phyloP scores from a whole-genome alignment of 2,329 filamentous ascomycete genomes.

The Ceratocystis diversiconidia region DNA sequence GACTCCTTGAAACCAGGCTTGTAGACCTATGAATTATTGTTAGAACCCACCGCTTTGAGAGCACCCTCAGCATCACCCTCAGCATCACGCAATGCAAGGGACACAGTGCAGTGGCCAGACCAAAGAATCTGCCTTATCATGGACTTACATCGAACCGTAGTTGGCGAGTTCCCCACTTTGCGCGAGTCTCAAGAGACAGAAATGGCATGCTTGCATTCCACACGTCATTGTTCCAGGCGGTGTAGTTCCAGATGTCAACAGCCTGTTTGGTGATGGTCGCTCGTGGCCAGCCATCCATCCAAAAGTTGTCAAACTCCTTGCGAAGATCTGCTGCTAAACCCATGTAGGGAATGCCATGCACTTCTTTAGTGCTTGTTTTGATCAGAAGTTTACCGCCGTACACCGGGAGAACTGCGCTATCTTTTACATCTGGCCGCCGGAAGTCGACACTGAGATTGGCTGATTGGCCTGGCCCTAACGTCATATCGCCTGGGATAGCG shows the following conservation, averaged over 20 bases:
- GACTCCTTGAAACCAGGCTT: constrained; percentile 28
- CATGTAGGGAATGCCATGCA: constrained; percentile 30
- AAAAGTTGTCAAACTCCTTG: constrained; percentile 11
- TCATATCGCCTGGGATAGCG: background rate
- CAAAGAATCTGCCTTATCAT: background rate
- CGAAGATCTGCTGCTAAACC: constrained; percentile 10
- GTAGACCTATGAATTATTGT: constrained; percentile 21
- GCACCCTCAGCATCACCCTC: background rate
- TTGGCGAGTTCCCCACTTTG: constrained; percentile 18
- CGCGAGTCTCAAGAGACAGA: constrained; percentile 9
- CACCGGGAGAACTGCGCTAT: constrained; percentile 27
- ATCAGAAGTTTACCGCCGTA: constrained; percentile 34
- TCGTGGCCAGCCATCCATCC: constrained; percentile 11
- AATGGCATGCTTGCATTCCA: constrained; percentile 14
- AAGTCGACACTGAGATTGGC: constrained; percentile 21
- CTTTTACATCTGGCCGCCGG: constrained; percentile 21
- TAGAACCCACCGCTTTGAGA: background rate
- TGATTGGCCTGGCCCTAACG: background rate
- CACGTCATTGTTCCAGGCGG: constrained; percentile 8
- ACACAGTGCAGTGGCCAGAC: background rate
- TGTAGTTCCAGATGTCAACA: background rate
- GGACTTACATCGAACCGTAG: constrained; percentile 18
- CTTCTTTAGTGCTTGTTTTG: constrained; percentile 28
- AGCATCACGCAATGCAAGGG: background rate
- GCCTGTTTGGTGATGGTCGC: constrained; percentile 4